Evolutionary conservation across 2,329 filamentous ascomycete genomes (phyloP).

Genomic region (Amauroascus niger): DNA sequence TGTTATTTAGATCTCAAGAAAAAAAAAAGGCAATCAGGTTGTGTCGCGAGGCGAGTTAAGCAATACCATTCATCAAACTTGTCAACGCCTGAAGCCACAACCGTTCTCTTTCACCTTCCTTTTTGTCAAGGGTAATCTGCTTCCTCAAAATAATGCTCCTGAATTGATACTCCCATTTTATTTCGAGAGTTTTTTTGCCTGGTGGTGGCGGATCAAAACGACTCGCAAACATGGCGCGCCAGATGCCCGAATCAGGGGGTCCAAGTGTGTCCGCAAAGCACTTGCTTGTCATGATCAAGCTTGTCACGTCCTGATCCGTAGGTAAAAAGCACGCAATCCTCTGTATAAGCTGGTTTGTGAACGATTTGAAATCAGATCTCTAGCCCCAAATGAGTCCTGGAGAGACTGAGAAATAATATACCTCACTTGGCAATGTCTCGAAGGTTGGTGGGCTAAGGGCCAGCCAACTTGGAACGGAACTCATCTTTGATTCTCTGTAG

Average conservation of each 20-base stretch:
- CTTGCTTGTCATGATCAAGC: conserved; percentile 24
- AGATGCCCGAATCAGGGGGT: conserved; percentile 26
- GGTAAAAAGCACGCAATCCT: conserved; percentile 24
- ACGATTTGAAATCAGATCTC: not conserved
- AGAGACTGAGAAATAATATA: not conserved
- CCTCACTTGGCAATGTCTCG: not conserved
- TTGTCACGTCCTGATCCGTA: conserved; percentile 26
- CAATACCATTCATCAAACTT: conserved; percentile 22
- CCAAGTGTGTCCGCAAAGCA: conserved; percentile 22
- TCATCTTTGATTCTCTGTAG: too few relatives aligned
- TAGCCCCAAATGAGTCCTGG: not conserved
- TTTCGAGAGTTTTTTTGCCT: conserved; percentile 19
- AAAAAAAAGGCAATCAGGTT: not conserved
- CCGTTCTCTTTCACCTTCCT: conserved; percentile 21
- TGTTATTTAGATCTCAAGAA: too few relatives aligned
- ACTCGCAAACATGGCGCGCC: conserved; percentile 27
- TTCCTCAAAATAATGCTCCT: conserved; percentile 28
- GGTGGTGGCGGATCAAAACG: conserved; percentile 26
- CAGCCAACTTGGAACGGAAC: too few relatives aligned
- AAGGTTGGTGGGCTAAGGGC: not conserved
- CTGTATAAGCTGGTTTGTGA: conserved; percentile 26
- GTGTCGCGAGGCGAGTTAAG: not conserved
- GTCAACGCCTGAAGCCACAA: conserved; percentile 27
- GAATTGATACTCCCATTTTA: conserved; percentile 29
- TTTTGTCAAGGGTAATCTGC: conserved; percentile 23